Conservation (phyloP, 352 stramenopile genomes). For the Globisporangium recalcitrans region DNA sequence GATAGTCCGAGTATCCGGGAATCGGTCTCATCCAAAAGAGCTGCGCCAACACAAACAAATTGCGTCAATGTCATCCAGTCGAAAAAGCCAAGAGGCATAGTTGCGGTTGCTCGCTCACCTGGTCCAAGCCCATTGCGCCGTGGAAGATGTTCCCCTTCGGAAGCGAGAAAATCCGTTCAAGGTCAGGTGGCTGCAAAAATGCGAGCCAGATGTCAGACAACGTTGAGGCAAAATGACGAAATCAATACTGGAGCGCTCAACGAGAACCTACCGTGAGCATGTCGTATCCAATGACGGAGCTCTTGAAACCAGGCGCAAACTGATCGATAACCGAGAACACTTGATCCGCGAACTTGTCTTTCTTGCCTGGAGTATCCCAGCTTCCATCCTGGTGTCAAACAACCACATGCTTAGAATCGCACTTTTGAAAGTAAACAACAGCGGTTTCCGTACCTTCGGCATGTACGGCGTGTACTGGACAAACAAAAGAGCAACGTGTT, state of each 20-base stretch:
- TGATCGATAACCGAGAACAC: slow-evolving; percentile 86
- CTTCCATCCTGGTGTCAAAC: slow-evolving; percentile 83
- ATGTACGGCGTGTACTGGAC: slow-evolving; percentile 90
- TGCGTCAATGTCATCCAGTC: not conserved
- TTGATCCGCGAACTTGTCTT: slow-evolving; percentile 72
- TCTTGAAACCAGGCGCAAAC: slow-evolving; percentile 82
- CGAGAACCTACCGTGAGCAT: slow-evolving; percentile 62
- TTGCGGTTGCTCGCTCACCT: slow-evolving; percentile 29
- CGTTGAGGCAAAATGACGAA: not conserved
- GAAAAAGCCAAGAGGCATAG: not conserved
- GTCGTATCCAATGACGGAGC: slow-evolving; percentile 80
- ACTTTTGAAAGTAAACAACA: not conserved
- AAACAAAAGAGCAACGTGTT: slow-evolving; percentile 89
- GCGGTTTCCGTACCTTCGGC: slow-evolving; percentile 39
- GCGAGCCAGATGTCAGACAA: not conserved
- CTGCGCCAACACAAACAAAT: slow-evolving; percentile 19
- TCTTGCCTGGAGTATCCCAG: slow-evolving; percentile 70
- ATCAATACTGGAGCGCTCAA: not conserved
- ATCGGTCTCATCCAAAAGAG: slow-evolving; percentile 87
- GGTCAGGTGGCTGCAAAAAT: slow-evolving; percentile 59
- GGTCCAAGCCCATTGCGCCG: slow-evolving; percentile 85
- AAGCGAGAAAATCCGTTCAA: slow-evolving; percentile 86
- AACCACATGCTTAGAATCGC: not conserved
- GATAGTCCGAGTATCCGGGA: slow-evolving; percentile 75
- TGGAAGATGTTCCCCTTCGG: slow-evolving; percentile 89